Evolutionary conservation across 2,329 filamentous ascomycete genomes (phyloP).

Genomic region (Parastagonospora avenae): DNA sequence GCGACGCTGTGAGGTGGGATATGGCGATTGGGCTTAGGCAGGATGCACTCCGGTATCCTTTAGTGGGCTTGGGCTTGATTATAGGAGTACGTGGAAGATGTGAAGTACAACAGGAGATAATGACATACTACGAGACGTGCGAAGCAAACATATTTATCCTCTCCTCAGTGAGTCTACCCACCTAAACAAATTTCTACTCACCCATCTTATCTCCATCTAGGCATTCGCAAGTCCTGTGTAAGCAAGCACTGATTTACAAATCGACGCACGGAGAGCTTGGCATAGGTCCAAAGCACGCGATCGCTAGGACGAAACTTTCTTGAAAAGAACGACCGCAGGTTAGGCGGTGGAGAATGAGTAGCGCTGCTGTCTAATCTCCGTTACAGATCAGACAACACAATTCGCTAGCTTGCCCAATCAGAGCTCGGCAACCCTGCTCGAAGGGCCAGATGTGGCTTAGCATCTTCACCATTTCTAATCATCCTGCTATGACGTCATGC

Average conservation of each 20-base stretch:
- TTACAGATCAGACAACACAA: not conserved
- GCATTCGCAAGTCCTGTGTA: not conserved
- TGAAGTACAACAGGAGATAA: not conserved
- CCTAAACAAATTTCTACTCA: not conserved
- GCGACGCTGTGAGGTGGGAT: not conserved
- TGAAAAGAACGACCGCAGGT: too few species aligned
- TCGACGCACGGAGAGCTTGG: constrained; percentile 1
- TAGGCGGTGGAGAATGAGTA: not conserved
- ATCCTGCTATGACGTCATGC: not conserved
- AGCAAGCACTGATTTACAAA: constrained; percentile 3
- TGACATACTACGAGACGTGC: not conserved
- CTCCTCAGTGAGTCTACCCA: not conserved
- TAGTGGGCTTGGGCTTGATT: not conserved
- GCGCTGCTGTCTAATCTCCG: not conserved
- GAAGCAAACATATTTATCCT: too few species aligned
- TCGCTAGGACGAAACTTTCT: not conserved
- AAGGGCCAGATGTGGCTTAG: not conserved
- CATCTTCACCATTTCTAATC: constrained; percentile 1
- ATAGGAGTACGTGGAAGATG: not conserved
- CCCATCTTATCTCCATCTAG: not conserved
- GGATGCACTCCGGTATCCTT: not conserved
- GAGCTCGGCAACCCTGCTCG: not conserved
- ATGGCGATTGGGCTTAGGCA: not conserved
- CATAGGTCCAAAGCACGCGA: not conserved
- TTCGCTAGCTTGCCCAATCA: not conserved